Base-by-base conservation (phyloP, 345 rosid genomes). In the Syzygium jambos region DNA sequence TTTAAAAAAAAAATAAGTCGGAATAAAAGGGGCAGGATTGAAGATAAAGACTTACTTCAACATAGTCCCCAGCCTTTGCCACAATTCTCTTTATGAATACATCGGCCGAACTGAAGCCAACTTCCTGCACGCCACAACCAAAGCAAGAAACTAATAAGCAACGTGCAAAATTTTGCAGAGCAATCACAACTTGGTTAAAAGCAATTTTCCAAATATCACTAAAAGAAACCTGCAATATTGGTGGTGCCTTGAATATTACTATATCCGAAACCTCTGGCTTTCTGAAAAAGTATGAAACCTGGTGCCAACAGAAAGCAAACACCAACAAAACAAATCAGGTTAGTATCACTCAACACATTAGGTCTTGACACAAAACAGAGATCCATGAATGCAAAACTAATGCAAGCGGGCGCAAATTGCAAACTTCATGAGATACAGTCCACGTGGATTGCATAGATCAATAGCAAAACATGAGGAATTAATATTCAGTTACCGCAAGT, bases 71-170 rank as follows among this genome's bases (percentile, higher is more conserved):
- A 86, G 93, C 98, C 86, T 89, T 95, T 7, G 99, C 99, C 73
- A 97, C 98, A 80, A 97, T 90, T 89, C 99, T 94, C 89, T 97
- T 97, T 29, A 97, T 94, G 90, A 95, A 95, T 43, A 93, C 98
- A 90, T 93, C 97, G 2, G 91, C 90, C 29, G 93, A 90, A 52
- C 91, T 92, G 91, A 85, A 94, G 87, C 96, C 98, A 87, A 84
- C 13, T 92, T 97, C 93, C 99, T 96, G 82, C 82, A 88, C 52
- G 5, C 83, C 54, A 55, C 22, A 82, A 87, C 89, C 86, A 85
- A 86, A 52, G 38, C 41, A 41, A 86, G 57, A 73, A 73, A 38
- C 49, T 19, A 73, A 73, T 73, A 38, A 73, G 49, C 14, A 73
- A 73, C 2, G 49, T 73, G 82, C 82, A 57, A 85, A 85, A 43